Evolutionary conservation across 1,284 basidiomycete genomes (phyloP), one percentile per base, ranked within the genome.

Genomic region (Cryptococcus depauperatus): DNA sequence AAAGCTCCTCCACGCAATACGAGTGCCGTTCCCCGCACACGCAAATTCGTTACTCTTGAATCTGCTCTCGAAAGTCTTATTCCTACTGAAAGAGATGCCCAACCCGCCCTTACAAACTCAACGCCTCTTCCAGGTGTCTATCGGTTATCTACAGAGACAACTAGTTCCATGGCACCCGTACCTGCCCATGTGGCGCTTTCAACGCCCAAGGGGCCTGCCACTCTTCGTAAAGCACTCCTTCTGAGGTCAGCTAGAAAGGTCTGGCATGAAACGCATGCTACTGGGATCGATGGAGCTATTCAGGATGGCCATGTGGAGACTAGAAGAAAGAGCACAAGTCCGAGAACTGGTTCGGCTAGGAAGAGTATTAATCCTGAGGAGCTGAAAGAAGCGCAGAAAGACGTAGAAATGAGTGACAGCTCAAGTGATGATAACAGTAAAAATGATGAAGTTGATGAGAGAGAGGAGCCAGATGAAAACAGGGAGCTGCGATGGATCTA

Each of bases 221-320:
- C 66, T 1, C 55, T 71, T 4, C 58, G 66, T 37, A 62, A 66
- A 39, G 54, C 61, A 2, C 51, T 70, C 2, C 54, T 71, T 4
- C 52, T 69, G 5, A 57, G 62, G 3, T 67, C 66, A 0, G 68
- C 66, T 0, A 54, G 67, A 14, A 68, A 66, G 47, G 59, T 57
- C 4, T 64, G 63, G 63, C 57, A 68, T 39, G 55, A 59, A 26
- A 52, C 58, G 11, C 50, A 52, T 9, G 56, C 56, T 4, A 45
- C 52, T 23, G 60, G 60, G 16, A 44, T 64, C 10, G 64, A 64
- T 16, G 60, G 57, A 23, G 64, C 62, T 2, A 59, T 68, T 21
- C 56, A 57, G 28, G 44, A 50, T 8, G 61, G 59, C 3, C 46
- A 52, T 27, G 51, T 64, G 5, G 57, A 61, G 35, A 50, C 51